Evolutionary conservation across 441 rosid species (phyloP), one percentile per base, ranked within the genome.

Genomic region (Hypseocharis bilobata): DNA sequence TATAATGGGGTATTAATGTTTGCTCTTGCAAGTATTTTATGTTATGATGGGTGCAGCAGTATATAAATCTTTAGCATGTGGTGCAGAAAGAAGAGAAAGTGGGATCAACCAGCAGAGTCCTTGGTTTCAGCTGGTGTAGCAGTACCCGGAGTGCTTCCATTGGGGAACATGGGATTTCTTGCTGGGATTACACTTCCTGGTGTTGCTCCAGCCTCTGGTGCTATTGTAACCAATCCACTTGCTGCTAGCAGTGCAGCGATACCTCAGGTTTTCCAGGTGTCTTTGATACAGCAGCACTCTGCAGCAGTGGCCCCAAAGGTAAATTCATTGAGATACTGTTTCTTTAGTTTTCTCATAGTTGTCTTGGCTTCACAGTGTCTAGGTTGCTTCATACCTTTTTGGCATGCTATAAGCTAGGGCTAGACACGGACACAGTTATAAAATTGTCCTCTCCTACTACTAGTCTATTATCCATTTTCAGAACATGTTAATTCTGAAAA

Each of bases 91-190:
- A 92, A 81, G 85, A 84, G 98, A 67, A 88, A 83, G 80, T 89
- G 98, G 98, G 96, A 92, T 79, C 96, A 88, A 72, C 96, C 98
- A 1, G 92, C 96, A 0, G 93, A 87, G 73, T 76, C 80, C 20
- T 79, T 85, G 59, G 72, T 81, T 67, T 73, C 85, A 26, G 82
- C 82, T 56, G 87, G 88, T 45, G 69, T 80, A 61, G 64, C 70
- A 66, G 68, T 62, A 22, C 68, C 72, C 0, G 60, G 64, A 7
- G 44, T 57, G 27, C 55, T 77, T 20, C 82, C 82, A 2, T 65
- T 80, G 60, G 74, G 72, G 71, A 82, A 69, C 72, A 19, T 80
- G 64, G 82, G 77, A 40, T 62, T 78, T 77, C 74, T 78, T 69
- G 63, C 52, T 62, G 84, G 76, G 36, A 61, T 71, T 68, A 14